A percentile compares a stretch with the other conserved stretches of the same genome.
Evolutionary conservation across 1,284 basidiomycete species (phyloP).

Genomic region (Sporisorium reilianum): DNA sequence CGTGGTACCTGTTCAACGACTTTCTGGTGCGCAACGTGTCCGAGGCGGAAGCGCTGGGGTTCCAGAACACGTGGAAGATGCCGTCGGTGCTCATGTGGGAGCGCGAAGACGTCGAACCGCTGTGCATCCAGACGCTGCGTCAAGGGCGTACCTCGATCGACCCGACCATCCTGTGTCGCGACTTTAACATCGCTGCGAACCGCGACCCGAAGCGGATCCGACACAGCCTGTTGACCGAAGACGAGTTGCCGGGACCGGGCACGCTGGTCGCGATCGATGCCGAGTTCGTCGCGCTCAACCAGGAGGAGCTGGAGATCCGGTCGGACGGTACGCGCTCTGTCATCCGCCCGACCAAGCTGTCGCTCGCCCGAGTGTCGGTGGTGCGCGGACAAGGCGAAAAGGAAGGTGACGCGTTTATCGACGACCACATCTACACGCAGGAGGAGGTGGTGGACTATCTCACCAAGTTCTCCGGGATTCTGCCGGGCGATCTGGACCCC

Average conservation of each 20-base stretch:
- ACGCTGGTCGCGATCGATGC: constrained; percentile 95
- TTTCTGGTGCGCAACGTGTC: constrained; percentile 87
- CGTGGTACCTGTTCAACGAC: constrained; percentile 96
- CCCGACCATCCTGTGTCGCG: constrained; percentile 78
- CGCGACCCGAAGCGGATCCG: constrained; percentile 81
- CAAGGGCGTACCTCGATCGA: constrained; percentile 53
- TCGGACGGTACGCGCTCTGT: constrained; percentile 95
- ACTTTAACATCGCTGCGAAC: constrained; percentile 79
- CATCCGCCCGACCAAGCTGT: constrained; percentile 87
- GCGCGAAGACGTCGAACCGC: constrained; percentile 75
- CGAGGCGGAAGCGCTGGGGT: constrained; percentile 87
- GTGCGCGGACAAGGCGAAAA: constrained; percentile 84
- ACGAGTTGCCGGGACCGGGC: constrained; percentile 86
- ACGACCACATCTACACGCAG: constrained; percentile 96
- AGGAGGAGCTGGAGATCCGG: constrained; percentile 94
- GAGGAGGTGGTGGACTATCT: constrained; percentile 95
- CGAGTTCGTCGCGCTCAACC: constrained; percentile 94
- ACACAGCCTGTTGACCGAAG: constrained; percentile 78
- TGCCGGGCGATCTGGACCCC: constrained; percentile 85
- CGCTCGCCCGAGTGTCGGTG: constrained; percentile 93
- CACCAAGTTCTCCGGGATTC: constrained; percentile 94
- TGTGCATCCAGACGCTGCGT: constrained; percentile 27
- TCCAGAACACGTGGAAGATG: constrained; percentile 89
- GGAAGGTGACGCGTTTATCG: constrained; percentile 91
- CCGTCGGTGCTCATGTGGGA: constrained; percentile 90